Percentiles rank a stretch among this genome's conserved stretches.
Conservation (phyloP, 2,329 filamentous ascomycete genomes). For the Bipolaris sorokiniana region DNA sequence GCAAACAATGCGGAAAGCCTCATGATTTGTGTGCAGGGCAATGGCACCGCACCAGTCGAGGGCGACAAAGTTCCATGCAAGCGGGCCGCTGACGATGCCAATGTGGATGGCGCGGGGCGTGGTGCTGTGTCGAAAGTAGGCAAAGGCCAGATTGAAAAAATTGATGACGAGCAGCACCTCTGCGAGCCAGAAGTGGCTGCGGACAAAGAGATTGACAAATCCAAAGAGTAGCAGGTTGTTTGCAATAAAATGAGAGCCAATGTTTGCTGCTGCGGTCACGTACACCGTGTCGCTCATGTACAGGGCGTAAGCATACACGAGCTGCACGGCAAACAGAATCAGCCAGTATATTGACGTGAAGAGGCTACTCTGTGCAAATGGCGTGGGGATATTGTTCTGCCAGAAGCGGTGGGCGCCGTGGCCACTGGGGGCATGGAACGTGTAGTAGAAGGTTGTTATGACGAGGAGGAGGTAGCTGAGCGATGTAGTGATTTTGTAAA, state of each 20-base stretch:
- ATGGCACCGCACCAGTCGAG: slow-evolving; percentile 90
- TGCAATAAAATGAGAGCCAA: slow-evolving; percentile 83
- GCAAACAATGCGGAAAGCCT: slow-evolving; percentile 78
- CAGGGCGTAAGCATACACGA: slow-evolving; percentile 76
- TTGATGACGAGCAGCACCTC: slow-evolving; percentile 80
- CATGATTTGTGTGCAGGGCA: slow-evolving; percentile 69
- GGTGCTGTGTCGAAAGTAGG: slow-evolving; percentile 80
- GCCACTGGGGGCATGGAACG: slow-evolving; percentile 69
- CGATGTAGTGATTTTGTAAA: slow-evolving; percentile 78
- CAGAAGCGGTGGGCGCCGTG: slow-evolving; percentile 67
- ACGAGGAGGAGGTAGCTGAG: slow-evolving; percentile 77
- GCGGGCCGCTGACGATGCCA: slow-evolving; percentile 74
- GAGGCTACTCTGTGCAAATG: slow-evolving; percentile 74
- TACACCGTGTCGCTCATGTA: slow-evolving; percentile 70
- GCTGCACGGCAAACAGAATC: slow-evolving; percentile 74
- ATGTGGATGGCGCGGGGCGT: slow-evolving; percentile 78
- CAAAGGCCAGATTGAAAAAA: slow-evolving; percentile 76
- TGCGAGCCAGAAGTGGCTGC: slow-evolving; percentile 74
- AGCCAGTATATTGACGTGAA: slow-evolving; percentile 77
- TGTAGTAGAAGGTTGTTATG: slow-evolving; percentile 76
- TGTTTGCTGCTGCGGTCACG: slow-evolving; percentile 73
- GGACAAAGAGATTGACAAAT: slow-evolving; percentile 84
- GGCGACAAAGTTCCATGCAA: slow-evolving; percentile 85
- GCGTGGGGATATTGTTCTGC: slow-evolving; percentile 74
- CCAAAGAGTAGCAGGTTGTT: slow-evolving; percentile 84